Evolutionary conservation across 805 yeast genomes (phyloP).

Genomic region (Lipomyces kockii): DNA sequence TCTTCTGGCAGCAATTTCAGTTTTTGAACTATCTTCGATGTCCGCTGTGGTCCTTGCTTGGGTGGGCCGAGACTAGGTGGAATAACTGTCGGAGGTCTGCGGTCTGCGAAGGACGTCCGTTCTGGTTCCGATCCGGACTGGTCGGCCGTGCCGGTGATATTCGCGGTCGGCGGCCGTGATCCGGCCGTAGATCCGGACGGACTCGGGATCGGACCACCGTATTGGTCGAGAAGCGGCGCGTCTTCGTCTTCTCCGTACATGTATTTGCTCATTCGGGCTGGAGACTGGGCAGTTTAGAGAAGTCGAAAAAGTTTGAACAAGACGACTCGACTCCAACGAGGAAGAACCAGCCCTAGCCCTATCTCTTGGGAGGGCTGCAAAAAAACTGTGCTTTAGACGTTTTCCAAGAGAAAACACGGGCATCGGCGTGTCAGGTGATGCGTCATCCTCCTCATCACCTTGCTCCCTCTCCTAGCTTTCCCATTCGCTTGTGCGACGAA

Average conservation of each 20-base stretch:
- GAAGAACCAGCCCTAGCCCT: not conserved
- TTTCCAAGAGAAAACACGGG: too few species aligned
- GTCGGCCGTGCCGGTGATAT: not conserved
- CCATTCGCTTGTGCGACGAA: too few species aligned
- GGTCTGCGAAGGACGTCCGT: not conserved
- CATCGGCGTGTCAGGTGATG: too few species aligned
- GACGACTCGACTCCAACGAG: not conserved
- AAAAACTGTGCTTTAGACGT: too few species aligned
- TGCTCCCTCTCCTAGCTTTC: too few species aligned
- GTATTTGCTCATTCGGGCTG: not conserved
- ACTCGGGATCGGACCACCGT: constrained; percentile 2
- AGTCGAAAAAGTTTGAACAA: too few species aligned
- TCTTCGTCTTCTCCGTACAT: constrained; percentile 7
- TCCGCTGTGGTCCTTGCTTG: constrained; percentile 57
- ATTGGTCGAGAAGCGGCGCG: constrained; percentile 2
- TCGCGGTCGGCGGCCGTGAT: not conserved
- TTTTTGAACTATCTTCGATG: constrained; percentile 87
- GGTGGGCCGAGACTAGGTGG: constrained; percentile 24
- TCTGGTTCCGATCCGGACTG: not conserved
- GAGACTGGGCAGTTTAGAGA: not conserved
- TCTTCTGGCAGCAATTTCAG: constrained; percentile 81
- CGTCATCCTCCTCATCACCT: too few species aligned
- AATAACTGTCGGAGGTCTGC: constrained; percentile 6
- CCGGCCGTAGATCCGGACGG: not conserved
- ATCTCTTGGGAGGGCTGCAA: too few species aligned